A percentile compares a stretch with the other conserved stretches of the same genome.
Conservation (phyloP, 768 basidiomycete species). For the Auricularia heimuer region DNA sequence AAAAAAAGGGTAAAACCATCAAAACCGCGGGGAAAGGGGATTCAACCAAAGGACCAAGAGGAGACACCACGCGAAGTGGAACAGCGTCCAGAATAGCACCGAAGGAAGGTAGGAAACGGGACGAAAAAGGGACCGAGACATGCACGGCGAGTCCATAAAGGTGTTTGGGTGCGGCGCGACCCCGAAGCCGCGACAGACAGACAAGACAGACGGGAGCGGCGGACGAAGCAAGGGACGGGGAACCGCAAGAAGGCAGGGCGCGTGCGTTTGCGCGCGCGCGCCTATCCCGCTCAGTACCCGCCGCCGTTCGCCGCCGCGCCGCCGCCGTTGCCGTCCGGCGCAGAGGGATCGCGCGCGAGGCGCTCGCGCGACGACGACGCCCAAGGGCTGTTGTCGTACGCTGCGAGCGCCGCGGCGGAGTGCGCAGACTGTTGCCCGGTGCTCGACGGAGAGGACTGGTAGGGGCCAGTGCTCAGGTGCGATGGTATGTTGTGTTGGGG, state of each 20-base stretch:
- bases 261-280: not conserved
- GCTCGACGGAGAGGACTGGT: not conserved
- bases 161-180: not conserved
- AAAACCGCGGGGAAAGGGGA: not conserved
- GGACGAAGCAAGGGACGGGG: not conserved
- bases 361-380: not conserved
- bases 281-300: not conserved
- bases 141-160: not conserved
- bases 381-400: not conserved
- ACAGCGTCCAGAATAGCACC: not conserved
- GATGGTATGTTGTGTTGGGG: not conserved
- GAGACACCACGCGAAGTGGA: not conserved
- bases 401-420: not conserved
- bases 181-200: not conserved
- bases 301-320: conserved; percentile 1
- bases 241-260: no score
- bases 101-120: not conserved
- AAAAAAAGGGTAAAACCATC: not conserved
- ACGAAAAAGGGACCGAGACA: not conserved
- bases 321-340: not conserved
- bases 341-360: not conserved
- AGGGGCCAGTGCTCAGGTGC: not conserved
- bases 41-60: not conserved
- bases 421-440: conserved; percentile 1
- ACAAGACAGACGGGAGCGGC: not conserved